Base-by-base conservation (phyloP, 495 filamentous ascomycete genomes). In the Paragyromitra xinjiangensis region DNA sequence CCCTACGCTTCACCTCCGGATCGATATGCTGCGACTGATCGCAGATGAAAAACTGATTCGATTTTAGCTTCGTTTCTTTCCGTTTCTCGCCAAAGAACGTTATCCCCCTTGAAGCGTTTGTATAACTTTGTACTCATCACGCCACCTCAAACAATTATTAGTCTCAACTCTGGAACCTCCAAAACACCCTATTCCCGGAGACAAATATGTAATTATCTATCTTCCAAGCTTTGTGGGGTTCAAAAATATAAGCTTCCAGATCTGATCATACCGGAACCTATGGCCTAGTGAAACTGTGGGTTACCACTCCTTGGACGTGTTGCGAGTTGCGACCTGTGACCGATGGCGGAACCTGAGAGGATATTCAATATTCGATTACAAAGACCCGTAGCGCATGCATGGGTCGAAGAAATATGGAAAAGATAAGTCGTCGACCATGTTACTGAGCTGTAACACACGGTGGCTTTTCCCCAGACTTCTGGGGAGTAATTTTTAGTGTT, bases 221-320 rank as follows among this genome's bases (percentile, higher is more conserved):
- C 29, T 34, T 34, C 29, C 29, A 58, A 58, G 14, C 55, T 34
- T 58, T 29, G 50, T 34, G 22, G 9, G 26, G 55, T 24, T 58
- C 55, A 58, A 34, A 58, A 29, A 29, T 58, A 34, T 58, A 58
- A 58, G 55, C 24, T 58, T 58, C 14, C 55, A 34, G 26, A 24
- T 11, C 14, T 34, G 29, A 34, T 34, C 29, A 19, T n/a, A 22
- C 22, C 5, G 24, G 19, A 55, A 55, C 5, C 14, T 19, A 12
- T 58, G 2, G 24, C 14, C 55, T 29, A 2, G 26, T 8, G 29
- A 34, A 34, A 34, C 29, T 3, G 29, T 34, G 29, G 29, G 29
- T 34, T 34, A 34, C 29, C 29, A 34, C 29, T 34, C 29, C 29
- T 34, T 34, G 29, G 4, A 34, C 29, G 29, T 34, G 29, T 34